Evolutionary conservation across 441 rosid genomes (phyloP).

Genomic region (Geranium incanum): DNA sequence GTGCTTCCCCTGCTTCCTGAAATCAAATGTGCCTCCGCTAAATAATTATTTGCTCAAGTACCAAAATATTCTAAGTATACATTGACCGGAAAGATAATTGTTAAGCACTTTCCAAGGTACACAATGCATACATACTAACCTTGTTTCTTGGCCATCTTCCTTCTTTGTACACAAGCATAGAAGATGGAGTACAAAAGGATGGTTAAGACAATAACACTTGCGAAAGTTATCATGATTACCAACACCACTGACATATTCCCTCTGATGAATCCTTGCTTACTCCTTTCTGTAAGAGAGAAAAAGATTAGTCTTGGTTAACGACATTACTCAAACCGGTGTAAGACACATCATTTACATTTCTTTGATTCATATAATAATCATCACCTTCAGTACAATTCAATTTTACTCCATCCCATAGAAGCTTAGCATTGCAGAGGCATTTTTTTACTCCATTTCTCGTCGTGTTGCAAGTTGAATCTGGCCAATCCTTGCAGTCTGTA

Average conservation of each 20-base stretch:
- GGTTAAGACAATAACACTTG: slow-evolving; percentile 29
- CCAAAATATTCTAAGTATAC: background rate
- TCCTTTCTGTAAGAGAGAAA: slow-evolving; percentile 27
- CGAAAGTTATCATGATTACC: slow-evolving; percentile 30
- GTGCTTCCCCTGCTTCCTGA: slow-evolving; percentile 28
- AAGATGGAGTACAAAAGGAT: slow-evolving; percentile 30
- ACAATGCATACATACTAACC: slow-evolving; percentile 24
- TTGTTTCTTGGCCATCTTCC: slow-evolving; percentile 26
- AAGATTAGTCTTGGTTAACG: background rate
- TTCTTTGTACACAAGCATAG: slow-evolving; percentile 35
- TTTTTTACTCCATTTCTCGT: slow-evolving; percentile 29
- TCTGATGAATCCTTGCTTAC: slow-evolving; percentile 19
- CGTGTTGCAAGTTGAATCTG: slow-evolving; percentile 39
- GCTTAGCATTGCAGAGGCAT: slow-evolving; percentile 41
- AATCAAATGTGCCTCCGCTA: slow-evolving; percentile 6
- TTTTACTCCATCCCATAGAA: slow-evolving; percentile 40
- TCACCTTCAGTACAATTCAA: slow-evolving; percentile 48
- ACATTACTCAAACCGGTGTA: background rate
- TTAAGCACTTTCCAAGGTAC: background rate
- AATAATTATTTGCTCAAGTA: background rate
- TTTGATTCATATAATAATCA: background rate
- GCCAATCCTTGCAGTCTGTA: slow-evolving; percentile 57
- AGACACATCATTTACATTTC: background rate
- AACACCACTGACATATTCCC: slow-evolving; percentile 28
- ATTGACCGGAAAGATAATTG: background rate